These are phyloP conservation scores for Linderina pennispora DNA, from an alignment of 192 early-diverging fungal genomes.

Conservation along the genomic window DNA sequence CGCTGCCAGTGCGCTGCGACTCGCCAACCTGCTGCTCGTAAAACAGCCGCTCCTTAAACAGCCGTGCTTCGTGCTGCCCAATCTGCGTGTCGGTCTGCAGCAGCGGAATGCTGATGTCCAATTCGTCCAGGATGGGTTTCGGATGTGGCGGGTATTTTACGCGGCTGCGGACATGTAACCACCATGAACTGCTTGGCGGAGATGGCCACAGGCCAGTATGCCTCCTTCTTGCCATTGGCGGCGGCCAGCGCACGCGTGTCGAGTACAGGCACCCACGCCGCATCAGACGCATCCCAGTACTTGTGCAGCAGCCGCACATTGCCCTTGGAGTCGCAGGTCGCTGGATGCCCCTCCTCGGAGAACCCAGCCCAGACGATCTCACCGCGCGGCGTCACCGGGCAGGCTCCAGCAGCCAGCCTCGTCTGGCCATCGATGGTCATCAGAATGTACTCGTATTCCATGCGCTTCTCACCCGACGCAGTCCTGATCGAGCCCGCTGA, in stretches of 20 bases:
- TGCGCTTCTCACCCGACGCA: constrained; percentile 5
- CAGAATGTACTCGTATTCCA: constrained; percentile 36
- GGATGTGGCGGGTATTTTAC: constrained; percentile 58
- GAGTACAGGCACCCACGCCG: constrained; percentile 79
- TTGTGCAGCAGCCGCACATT: constrained; percentile 65
- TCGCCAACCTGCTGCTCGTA: constrained; percentile 54
- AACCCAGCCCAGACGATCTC: constrained; percentile 80
- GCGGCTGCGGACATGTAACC: constrained; percentile 53
- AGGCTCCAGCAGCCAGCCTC: constrained; percentile 29
- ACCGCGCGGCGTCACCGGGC: constrained; percentile 59
- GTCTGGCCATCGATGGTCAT: constrained; percentile 29
- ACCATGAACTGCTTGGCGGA: constrained; percentile 65
- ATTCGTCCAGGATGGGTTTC: constrained; percentile 59
- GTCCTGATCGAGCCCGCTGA: constrained; percentile 17
- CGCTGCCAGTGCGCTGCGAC: constrained; percentile 34
- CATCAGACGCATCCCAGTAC: constrained; percentile 49
- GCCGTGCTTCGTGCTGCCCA: constrained; percentile 41
- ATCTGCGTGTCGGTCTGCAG: constrained; percentile 46
- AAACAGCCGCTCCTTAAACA: constrained; percentile 50
- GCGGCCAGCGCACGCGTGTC: constrained; percentile 50
- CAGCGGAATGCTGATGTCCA: constrained; percentile 63
- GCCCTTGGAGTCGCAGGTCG: constrained; percentile 74
- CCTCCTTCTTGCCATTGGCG: constrained; percentile 43
- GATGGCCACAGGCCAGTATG: constrained; percentile 85
- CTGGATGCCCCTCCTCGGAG: constrained; percentile 69